Base-by-base conservation (phyloP, 306 rosid species). In the Vigna nakashimae region DNA sequence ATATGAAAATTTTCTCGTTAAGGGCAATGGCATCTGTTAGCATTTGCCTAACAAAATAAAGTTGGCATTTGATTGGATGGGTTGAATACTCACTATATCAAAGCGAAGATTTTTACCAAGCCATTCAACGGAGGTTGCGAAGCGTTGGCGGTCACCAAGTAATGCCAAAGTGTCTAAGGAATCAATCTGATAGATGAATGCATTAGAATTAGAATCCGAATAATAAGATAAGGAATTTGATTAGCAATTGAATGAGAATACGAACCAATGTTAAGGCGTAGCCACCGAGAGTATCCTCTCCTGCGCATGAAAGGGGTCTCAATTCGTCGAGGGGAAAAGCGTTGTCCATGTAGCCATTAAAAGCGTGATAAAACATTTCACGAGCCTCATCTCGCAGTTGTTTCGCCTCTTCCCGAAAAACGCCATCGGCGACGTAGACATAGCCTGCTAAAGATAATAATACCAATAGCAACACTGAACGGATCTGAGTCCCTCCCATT, bases 281-380 rank as follows among this genome's bases (percentile, higher is more conserved):
- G 69, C 98, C 97, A 26, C 98, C 97, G 2, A 94, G 94, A 0
- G 97, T 82, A 77, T 94, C 95, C 77, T 94, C 90, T 16, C 98
- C 98, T 12, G 75, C 86, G 79, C 98, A 94, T 2, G 97, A 92
- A 4, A 80, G 78, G 73, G 98, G 98, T 53, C 83, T 87, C 82
- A 94, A 86, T 84, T 94, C 98, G 73, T 94, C 98, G 22, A 84
- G 93, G 16, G 98, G 98, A 79, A 94, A 94, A 57, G 97, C 98
- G 83, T 92, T 83, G 6, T 89, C 88, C 97, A 94, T 94, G 71
- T 94, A 94, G 74, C 97, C 97, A 85, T 94, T 83, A 45, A 94
- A 94, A 80, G 97, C 98, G 80, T 94, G 98, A 85, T 94, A 94
- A 79, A 94, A 94, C 97, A 94, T 94, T 34, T 89, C 97, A 55